Evolutionary conservation across 306 rosid genomes (phyloP), one percentile per base, ranked within the genome.

Genomic region (Cicer arietinum): DNA sequence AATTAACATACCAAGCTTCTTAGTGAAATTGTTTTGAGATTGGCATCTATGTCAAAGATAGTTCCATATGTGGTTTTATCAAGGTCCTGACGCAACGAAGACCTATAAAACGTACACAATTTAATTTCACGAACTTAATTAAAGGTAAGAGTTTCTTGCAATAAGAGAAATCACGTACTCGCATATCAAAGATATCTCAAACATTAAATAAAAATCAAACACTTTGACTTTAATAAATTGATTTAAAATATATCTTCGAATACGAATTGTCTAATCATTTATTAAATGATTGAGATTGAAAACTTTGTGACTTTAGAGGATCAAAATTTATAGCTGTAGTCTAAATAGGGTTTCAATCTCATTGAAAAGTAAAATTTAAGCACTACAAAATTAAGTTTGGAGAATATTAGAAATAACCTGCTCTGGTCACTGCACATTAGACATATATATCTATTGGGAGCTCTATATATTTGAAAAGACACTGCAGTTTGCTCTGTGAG

Each of bases 381-480:
- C 1, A 7, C 8, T 7, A 7, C 8, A 2, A 47, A 18, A 60
- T 13, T 43, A 52, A 30, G 42, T 41, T 46, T 22, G 59, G 58
- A 56, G 60, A 51, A 69, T 52, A 12, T 13, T 7, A 78, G 47
- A 80, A 75, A 65, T 53, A 53, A 89, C 94, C 90, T 89, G 87
- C 87, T 87, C 22, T 84, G 88, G 65, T 89, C 97, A 67, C 89
- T 91, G 74, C 97, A 89, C 94, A 91, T 89, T 8, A 91, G 66
- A 74, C 90, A 88, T 8, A 79, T 42, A 69, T 83, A 87, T 76
- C 73, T 73, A 18, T 69, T 83, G 12, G 67, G 9, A 75, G 83
- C 73, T 76, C 73, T 86, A 60, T 74, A 89, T 47, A 91, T 67
- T 43, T 84, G 76, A 57, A 87, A 91, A 86, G 67, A 87, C 7